phyloP scores from a whole-genome alignment of 1,284 basidiomycete species.

The Vanrija pseudolonga region DNA sequence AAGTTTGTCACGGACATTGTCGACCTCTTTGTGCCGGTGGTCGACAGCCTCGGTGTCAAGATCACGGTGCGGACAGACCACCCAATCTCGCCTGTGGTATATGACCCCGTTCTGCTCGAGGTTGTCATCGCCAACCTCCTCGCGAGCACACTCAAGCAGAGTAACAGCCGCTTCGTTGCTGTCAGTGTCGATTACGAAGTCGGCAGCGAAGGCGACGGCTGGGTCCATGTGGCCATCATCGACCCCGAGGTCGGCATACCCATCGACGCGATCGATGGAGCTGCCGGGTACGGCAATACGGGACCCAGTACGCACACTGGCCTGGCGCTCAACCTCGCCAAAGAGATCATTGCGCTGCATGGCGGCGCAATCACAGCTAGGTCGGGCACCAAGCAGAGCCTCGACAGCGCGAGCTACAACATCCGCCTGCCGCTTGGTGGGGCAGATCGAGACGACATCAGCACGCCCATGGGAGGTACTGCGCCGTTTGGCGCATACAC shows the following conservation, averaged over 20 bases:
- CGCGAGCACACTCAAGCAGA: conserved; percentile 35
- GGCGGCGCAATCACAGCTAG: conserved; percentile 42
- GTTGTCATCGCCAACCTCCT: conserved; percentile 39
- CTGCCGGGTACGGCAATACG: conserved; percentile 8
- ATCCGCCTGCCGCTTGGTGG: too few species aligned
- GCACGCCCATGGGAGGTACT: not conserved
- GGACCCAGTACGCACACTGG: conserved; percentile 27
- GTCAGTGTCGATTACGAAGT: conserved; percentile 21
- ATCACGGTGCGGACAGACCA: conserved; percentile 25
- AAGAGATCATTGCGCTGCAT: conserved; percentile 49
- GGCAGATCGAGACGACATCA: not conserved
- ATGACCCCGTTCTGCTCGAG: conserved; percentile 44
- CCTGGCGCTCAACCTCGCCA: conserved; percentile 24
- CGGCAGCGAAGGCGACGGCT: conserved; percentile 27
- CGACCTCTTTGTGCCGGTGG: conserved; percentile 32
- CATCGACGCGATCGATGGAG: conserved; percentile 15
- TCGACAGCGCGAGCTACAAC: too few species aligned
- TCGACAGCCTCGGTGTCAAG: conserved; percentile 24
- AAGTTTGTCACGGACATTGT: conserved; percentile 37
- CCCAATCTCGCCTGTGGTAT: conserved; percentile 23
- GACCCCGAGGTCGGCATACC: conserved; percentile 47
- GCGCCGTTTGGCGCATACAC: not conserved
- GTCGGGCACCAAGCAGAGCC: conserved; percentile 17
- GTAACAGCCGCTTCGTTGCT: conserved; percentile 16
- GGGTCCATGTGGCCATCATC: conserved; percentile 26